These are phyloP conservation scores for Yamadazyma aaseri DNA, from an alignment of 1,139 yeast genomes.

Conservation along the genomic window DNA sequence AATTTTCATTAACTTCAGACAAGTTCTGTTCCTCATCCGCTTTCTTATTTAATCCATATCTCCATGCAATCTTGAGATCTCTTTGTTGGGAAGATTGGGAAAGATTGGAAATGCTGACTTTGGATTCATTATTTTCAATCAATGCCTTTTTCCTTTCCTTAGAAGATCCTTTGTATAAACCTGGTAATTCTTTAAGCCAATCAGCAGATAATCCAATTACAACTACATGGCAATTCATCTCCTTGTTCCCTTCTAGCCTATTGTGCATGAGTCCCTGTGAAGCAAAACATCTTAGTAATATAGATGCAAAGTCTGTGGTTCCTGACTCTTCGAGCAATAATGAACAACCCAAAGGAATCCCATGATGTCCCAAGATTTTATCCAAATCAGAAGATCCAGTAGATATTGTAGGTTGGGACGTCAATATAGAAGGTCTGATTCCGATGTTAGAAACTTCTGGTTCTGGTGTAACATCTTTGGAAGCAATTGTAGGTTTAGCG, in stretches of 20 bases:
- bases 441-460: conserved; percentile 46
- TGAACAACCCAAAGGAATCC: conserved; percentile 76
- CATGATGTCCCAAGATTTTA: conserved; percentile 73
- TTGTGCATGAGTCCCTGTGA: conserved; percentile 79
- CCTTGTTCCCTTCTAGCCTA: conserved; percentile 35
- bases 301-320: conserved; percentile 85
- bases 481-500: neutral
- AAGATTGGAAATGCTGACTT: conserved; percentile 67
- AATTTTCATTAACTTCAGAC: conserved; percentile 42
- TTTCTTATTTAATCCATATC: conserved; percentile 63
- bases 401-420: conserved; percentile 74
- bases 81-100: conserved; percentile 26
- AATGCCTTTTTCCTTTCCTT: conserved; percentile 64
- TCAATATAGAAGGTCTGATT: conserved; percentile 70
- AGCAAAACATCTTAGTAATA: conserved; percentile 66
- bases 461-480: neutral
- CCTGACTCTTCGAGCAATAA: conserved; percentile 80
- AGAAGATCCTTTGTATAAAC: conserved; percentile 68
- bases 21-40: conserved; percentile 18
- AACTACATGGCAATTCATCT: conserved; percentile 56
- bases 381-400: conserved; percentile 80
- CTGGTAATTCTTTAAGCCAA: conserved; percentile 81
- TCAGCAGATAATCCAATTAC: conserved; percentile 59
- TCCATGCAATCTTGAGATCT: conserved; percentile 84
- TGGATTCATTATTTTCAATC: conserved; percentile 57